Conservation (phyloP, 2,329 filamentous ascomycete species). For the Ophiostoma fasciatum region DNA sequence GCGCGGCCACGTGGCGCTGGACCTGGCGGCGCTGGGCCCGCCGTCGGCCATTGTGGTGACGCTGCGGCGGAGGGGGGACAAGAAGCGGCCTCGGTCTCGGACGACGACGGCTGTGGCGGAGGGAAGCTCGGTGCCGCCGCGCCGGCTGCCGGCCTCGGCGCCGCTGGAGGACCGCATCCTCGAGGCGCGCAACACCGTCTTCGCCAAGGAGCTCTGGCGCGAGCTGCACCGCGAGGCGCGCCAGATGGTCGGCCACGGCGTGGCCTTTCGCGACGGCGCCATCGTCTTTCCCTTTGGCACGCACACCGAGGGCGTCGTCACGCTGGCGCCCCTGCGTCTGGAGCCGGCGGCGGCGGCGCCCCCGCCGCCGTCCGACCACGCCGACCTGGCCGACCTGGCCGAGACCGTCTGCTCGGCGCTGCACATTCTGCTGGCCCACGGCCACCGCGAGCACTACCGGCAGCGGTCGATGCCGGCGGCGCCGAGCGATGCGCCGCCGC, state of each 20-base stretch:
- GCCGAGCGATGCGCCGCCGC: conserved; percentile 23
- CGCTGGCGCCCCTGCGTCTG: conserved; percentile 44
- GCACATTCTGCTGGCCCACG: conserved; percentile 61
- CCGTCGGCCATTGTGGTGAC: conserved; percentile 17
- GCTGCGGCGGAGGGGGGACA: background rate
- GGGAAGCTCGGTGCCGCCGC: conserved; percentile 39
- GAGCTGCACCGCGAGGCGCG: conserved; percentile 76
- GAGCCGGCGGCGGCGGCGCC: conserved; percentile 9
- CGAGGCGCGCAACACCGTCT: conserved; percentile 63
- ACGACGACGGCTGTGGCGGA: conserved; percentile 31
- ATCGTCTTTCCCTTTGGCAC: conserved; percentile 41
- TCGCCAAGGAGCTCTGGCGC: conserved; percentile 77
- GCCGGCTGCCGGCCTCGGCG: conserved; percentile 39
- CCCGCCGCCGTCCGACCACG: background rate
- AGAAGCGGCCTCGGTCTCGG: no score
- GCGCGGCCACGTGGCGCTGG: conserved; percentile 62
- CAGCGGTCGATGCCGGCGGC: conserved; percentile 44
- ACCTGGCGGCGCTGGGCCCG: conserved; percentile 39
- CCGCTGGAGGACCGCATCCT: conserved; percentile 54
- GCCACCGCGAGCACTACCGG: conserved; percentile 49
- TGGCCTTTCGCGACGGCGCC: conserved; percentile 45
- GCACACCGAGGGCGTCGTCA: conserved; percentile 46
- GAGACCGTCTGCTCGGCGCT: conserved; percentile 52
- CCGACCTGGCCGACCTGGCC: conserved; percentile 28
- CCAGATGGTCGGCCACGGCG: conserved; percentile 52